phyloP scores from a whole-genome alignment of 306 rosid genomes.

The Castanospermum australe region DNA sequence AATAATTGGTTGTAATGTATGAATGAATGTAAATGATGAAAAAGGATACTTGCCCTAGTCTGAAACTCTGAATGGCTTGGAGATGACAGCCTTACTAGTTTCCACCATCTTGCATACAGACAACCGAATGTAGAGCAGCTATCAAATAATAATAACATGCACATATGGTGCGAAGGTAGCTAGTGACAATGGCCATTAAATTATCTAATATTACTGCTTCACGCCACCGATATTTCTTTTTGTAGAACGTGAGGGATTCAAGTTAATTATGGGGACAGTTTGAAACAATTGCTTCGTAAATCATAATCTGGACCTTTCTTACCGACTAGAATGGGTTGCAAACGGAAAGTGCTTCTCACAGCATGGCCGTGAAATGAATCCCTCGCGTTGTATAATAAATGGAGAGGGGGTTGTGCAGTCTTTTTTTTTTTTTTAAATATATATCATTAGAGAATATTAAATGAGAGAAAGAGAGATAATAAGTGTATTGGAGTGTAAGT shows the following conservation, averaged over 20 bases:
- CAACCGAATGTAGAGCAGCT: not conserved
- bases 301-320: slow-evolving; percentile 65
- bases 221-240: not conserved
- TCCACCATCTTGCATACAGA: not conserved
- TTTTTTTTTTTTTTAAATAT: too few relatives aligned
- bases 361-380: slow-evolving; percentile 59
- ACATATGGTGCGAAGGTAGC: not conserved
- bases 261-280: slow-evolving; percentile 48
- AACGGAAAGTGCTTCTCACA: slow-evolving; percentile 49
- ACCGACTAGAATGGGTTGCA: slow-evolving; percentile 55
- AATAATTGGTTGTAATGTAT: not conserved
- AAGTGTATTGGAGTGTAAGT: too few relatives aligned
- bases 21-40: not conserved
- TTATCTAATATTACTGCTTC: not conserved
- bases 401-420: too few relatives aligned
- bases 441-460: too few relatives aligned
- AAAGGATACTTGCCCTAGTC: not conserved
- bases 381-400: too few relatives aligned
- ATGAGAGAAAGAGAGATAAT: too few relatives aligned
- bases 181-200: not conserved
- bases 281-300: slow-evolving; percentile 55
- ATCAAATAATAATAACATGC: not conserved
- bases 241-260: slow-evolving; percentile 38
- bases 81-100: not conserved
- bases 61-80: not conserved